A percentile compares a stretch with the other conserved stretches of the same genome.
Conservation (phyloP, 805 yeast genomes). For the Ogataea trehaloabstinens region DNA sequence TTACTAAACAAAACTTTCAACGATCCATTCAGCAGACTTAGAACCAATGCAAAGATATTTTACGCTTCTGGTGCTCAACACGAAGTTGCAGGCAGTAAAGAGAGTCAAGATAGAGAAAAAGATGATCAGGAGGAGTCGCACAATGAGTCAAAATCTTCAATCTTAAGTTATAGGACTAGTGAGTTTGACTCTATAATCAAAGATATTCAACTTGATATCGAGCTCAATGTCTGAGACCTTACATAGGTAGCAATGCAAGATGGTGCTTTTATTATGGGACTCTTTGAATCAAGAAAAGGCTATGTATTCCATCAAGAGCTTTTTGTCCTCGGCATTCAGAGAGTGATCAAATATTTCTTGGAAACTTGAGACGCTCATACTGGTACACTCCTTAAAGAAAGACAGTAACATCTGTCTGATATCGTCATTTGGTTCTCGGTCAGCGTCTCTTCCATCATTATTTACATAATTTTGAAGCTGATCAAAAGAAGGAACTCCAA, state of each 20-base stretch:
- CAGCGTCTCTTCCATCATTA: slow-evolving; percentile 22
- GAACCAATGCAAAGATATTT: slow-evolving; percentile 83
- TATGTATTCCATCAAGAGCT: slow-evolving; percentile 43
- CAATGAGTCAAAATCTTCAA: slow-evolving; percentile 19
- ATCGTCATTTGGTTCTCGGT: slow-evolving; percentile 31
- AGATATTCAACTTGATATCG: slow-evolving; percentile 27
- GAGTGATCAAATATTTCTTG: slow-evolving; percentile 43
- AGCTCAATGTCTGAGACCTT: slow-evolving; percentile 16
- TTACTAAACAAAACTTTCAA: slow-evolving; percentile 38
- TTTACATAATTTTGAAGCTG: slow-evolving; percentile 58
- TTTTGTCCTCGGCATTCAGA: slow-evolving; percentile 54
- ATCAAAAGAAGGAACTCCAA: slow-evolving; percentile 61
- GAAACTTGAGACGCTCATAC: slow-evolving; percentile 50
- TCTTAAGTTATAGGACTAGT: slow-evolving; percentile 25
- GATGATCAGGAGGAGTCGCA: slow-evolving; percentile 38
- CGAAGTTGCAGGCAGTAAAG: slow-evolving; percentile 53
- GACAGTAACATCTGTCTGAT: slow-evolving; percentile 40
- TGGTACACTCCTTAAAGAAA: slow-evolving; percentile 58
- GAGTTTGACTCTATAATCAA: slow-evolving; percentile 33
- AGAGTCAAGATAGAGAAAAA: slow-evolving; percentile 38
- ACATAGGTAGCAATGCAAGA: too few species aligned
- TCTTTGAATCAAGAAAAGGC: slow-evolving; percentile 20
- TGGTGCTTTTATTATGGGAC: too few species aligned
- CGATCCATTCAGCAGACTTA: slow-evolving; percentile 88
- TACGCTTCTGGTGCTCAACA: slow-evolving; percentile 52